phyloP scores from a whole-genome alignment of 805 yeast species.

The Candida bentonensis region DNA sequence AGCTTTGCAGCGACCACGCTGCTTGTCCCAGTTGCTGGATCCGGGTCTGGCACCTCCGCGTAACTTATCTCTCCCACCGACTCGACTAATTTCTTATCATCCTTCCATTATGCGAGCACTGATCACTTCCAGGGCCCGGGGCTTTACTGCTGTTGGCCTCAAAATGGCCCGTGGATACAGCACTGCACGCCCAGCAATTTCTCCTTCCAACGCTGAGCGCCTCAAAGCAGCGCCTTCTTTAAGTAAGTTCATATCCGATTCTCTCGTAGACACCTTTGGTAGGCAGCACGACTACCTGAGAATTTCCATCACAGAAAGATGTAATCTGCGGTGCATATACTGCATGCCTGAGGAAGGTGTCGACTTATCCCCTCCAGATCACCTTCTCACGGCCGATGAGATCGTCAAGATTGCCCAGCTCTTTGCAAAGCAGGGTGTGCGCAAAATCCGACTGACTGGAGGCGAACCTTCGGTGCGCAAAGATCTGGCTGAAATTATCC shows the following conservation, averaged over 20 bases:
- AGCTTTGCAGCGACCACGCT: too few species aligned
- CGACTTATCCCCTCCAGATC: conserved; percentile 29
- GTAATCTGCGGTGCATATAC: conserved; percentile 32
- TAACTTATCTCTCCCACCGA: too few species aligned
- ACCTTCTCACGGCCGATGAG: conserved; percentile 30
- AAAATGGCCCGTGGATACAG: neutral
- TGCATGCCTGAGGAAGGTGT: conserved; percentile 49
- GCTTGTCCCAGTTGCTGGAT: too few species aligned
- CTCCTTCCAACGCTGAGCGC: neutral
- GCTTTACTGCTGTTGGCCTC: neutral
- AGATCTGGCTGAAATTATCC: conserved; percentile 33
- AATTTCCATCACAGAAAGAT: conserved; percentile 37
- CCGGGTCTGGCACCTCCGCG: too few species aligned
- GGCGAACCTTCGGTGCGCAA: conserved; percentile 44
- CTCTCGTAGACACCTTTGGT: conserved; percentile 30
- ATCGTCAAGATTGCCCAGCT: conserved; percentile 29
- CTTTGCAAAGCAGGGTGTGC: conserved; percentile 36
- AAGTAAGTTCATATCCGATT: conserved; percentile 24
- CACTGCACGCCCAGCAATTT: neutral
- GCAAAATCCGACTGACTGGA: conserved; percentile 38
- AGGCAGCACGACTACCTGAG: conserved; percentile 36
- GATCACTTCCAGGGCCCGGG: too few species aligned
- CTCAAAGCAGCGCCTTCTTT: neutral
- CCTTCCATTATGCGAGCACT: too few species aligned
- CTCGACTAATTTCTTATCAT: too few species aligned